Base-by-base conservation (phyloP, 805 yeast genomes). In the Suhomyces kilbournensis region DNA sequence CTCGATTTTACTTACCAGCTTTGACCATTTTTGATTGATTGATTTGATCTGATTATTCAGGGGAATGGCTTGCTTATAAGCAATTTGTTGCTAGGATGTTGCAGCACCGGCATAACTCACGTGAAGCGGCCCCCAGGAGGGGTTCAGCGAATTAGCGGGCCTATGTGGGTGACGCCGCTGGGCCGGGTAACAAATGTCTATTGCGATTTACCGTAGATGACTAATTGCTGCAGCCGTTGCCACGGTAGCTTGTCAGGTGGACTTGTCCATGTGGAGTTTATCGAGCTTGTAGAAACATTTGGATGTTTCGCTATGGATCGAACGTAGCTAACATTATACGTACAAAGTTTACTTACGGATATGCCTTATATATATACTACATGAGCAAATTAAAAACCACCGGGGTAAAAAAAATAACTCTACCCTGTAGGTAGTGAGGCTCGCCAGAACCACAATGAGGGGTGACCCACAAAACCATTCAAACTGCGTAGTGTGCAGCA, bases 1-100 rank as follows among this genome's bases (percentile, higher is more conserved):
- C n/a, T n/a, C n/a, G n/a, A 2, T 4, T 43, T 6, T 52, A 80
- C 85, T 60, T 79, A 81, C 85, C 84, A 67, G 86, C 86, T 73
- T 81, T 81, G 59, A 82, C 85, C 85, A 82, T 82, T 68, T 64
- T 77, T 55, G 56, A 22, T 22, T 9, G 14, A 17, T 23, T 22
- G 45, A 9, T 42, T 22, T 1, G 12, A 42, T 1, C 14, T 6
- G 19, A 4, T 8, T 22, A 14, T 7, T 23, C 15, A 20, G 45
- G 45, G 45, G 30, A 48, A 50, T 44, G 42, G 14, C 15, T 15
- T 12, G 12, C 23, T 28, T 42, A 22, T 20, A 22, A 20, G 45
- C 28, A 42, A 8, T 42, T 42, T 42, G 45, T 20, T 17, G 12
- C 22, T 17, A 35, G 40, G 39, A 28, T 32, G 35, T n/a, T n/a